Conservation (phyloP, 768 basidiomycete genomes). For the Lactifluus pinguis region DNA sequence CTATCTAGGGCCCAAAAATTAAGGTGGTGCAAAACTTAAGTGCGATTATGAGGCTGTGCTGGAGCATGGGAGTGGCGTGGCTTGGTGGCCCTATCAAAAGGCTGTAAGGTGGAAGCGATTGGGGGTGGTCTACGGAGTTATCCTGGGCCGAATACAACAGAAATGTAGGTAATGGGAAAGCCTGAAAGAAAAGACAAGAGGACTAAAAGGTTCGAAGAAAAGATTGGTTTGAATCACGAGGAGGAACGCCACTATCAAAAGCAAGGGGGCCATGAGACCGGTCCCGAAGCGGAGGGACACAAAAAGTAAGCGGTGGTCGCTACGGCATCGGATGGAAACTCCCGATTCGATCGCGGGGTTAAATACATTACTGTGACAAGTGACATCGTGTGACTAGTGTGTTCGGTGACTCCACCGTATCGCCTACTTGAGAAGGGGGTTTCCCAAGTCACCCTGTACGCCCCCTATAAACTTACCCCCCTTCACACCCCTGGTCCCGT, state of each 20-base stretch:
- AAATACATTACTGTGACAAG: background rate
- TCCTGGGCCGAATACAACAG: background rate
- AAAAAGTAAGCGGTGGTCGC: conserved; percentile 1
- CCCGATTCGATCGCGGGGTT: conserved; percentile 16
- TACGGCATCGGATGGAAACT: background rate
- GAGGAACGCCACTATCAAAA: conserved; percentile 15
- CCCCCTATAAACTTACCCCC: conserved; percentile 15
- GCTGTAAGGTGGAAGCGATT: background rate
- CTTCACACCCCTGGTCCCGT: background rate
- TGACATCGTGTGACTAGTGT: conserved; percentile 19
- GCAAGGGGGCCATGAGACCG: background rate
- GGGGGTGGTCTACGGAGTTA: background rate
- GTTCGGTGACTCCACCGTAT: conserved; percentile 27
- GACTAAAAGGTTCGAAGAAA: background rate
- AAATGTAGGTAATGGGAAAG: background rate
- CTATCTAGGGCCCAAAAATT: background rate
- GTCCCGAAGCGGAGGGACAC: conserved; percentile 3
- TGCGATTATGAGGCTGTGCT: background rate
- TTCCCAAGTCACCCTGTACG: conserved; percentile 17
- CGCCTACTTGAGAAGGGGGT: conserved; percentile 13
- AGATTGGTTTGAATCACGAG: background rate
- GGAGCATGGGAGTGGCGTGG: background rate
- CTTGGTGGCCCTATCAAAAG: background rate
- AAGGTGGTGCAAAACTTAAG: background rate
- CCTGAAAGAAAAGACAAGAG: background rate